Base-by-base conservation (phyloP, 768 basidiomycete species). In the Cystobasidium tubakii region DNA sequence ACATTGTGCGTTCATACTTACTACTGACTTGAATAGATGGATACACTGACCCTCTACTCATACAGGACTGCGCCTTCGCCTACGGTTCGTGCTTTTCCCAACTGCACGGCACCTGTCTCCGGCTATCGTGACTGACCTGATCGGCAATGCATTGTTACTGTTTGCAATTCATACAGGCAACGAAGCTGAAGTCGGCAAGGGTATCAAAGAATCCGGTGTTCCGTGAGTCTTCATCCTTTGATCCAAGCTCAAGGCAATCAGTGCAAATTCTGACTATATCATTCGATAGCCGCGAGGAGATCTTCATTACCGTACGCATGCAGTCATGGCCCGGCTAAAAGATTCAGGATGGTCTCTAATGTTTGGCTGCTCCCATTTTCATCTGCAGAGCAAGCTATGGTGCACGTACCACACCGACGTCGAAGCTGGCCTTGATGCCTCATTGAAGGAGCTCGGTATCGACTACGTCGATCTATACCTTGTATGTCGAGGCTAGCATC, bases 401-500 rank as follows among this genome's bases (percentile, higher is more conserved):
- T 81, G 77, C 67, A 82, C 81, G 1, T 80, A 88, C 79, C 90
- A 90, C 79, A 81, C 82, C 72, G 80, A 84, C 39, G 85, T 86
- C 10, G 84, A 83, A 53, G 85, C 85, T 65, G 87, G 88, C n/a
- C 83, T 95, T 33, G 84, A 88, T 74, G 81, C 81, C 34, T 89
- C 89, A n/a, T 84, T 94, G 72, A 82, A 84, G 77, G 83, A 84
- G 67, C 87, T 95, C 60, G 86, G 86, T 34, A 88, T 87, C 0
- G 83, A 86, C 62, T 93, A 93, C 80, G 83, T 93, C 60, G 90
- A 93, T 79, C 86, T 92, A 29, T 92, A 88, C 87, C 79, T 78
- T 83, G 81, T 60, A 29, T 17, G 33, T 75, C 23, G 76, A 62
- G 31, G 23, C 1, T 42, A 17, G 19, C 31, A 42, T 25, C 43